Conservation (phyloP, 208 protist species). For the Trypanosoma avium region DNA sequence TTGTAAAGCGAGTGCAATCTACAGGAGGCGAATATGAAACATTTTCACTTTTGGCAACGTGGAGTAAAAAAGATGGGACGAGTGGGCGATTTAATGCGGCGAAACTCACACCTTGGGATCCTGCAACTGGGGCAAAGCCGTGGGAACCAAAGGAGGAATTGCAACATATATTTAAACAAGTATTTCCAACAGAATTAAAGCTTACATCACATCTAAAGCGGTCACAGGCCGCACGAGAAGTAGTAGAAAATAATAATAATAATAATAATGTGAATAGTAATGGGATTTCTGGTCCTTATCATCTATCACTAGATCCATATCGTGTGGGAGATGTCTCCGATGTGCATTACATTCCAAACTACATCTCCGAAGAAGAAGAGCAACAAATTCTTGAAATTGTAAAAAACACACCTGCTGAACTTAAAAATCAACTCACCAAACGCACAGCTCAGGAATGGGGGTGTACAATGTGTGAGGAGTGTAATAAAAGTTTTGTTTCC, state of each 20-base stretch:
- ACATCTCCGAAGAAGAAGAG: conserved; percentile 79
- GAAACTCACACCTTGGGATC: conserved; percentile 73
- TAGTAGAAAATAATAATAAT: conserved; percentile 5
- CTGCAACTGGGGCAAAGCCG: conserved; percentile 24
- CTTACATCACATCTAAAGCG: conserved; percentile 58
- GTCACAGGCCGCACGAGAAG: conserved; percentile 17
- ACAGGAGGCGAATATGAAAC: conserved; percentile 64
- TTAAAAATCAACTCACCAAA: conserved; percentile 80
- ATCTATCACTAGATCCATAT: conserved; percentile 70
- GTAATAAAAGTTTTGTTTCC: conserved; percentile 85
- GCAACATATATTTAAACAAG: conserved; percentile 51
- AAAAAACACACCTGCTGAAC: conserved; percentile 57
- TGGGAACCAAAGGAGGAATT: conserved; percentile 70
- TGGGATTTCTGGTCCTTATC: conserved; percentile 28
- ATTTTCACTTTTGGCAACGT: conserved; percentile 75
- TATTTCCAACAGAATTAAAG: conserved; percentile 66
- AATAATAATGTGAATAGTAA: neutral
- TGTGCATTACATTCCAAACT: conserved; percentile 91
- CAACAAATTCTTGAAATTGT: conserved; percentile 63
- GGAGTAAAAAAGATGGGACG: conserved; percentile 38
- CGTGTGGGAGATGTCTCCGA: conserved; percentile 59
- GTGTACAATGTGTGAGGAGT: conserved; percentile 85
- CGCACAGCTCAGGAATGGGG: conserved; percentile 91
- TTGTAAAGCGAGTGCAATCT: conserved; percentile 67
- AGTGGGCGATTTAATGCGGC: conserved; percentile 81